phyloP scores from a whole-genome alignment of 2,329 filamentous ascomycete species.

The Aspergillus novofumigatus region DNA sequence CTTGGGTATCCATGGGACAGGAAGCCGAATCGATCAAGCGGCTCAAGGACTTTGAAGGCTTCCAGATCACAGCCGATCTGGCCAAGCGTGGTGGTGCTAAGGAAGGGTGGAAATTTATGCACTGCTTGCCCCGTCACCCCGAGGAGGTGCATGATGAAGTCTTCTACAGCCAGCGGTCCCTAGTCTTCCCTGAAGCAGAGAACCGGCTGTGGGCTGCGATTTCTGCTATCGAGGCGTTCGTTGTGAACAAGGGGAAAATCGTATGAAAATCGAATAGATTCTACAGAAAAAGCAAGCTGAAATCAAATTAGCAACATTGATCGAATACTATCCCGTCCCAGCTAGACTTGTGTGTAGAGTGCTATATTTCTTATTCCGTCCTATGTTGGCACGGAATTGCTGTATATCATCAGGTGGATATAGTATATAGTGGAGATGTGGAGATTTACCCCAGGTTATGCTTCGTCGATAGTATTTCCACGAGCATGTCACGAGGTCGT shows the following conservation, averaged over 20 bases:
- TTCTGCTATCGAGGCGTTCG: slow-evolving; percentile 80
- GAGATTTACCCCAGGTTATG: background rate
- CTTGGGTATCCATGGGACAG: slow-evolving; percentile 98
- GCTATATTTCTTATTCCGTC: background rate
- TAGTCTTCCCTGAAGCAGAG: slow-evolving; percentile 92
- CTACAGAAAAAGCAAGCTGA: background rate
- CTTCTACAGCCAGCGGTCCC: slow-evolving; percentile 78
- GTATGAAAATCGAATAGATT: slow-evolving; percentile 49
- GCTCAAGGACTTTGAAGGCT: slow-evolving; percentile 78
- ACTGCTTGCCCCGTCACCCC: slow-evolving; percentile 85
- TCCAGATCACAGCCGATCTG: slow-evolving; percentile 84
- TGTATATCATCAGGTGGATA: background rate
- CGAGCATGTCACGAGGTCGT: background rate
- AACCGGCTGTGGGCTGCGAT: slow-evolving; percentile 91
- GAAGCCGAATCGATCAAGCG: slow-evolving; percentile 77
- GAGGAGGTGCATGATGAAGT: slow-evolving; percentile 95
- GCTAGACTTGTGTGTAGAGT: background rate
- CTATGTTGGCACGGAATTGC: background rate
- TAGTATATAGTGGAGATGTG: background rate
- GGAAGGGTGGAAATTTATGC: slow-evolving; percentile 94
- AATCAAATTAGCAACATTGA: background rate
- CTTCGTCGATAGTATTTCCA: background rate
- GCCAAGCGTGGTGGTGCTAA: slow-evolving; percentile 82
- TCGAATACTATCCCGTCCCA: background rate
- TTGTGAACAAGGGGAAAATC: slow-evolving; percentile 89